phyloP scores from a whole-genome alignment of 2,329 filamentous ascomycete genomes.

The Ophiostoma australiae region DNA sequence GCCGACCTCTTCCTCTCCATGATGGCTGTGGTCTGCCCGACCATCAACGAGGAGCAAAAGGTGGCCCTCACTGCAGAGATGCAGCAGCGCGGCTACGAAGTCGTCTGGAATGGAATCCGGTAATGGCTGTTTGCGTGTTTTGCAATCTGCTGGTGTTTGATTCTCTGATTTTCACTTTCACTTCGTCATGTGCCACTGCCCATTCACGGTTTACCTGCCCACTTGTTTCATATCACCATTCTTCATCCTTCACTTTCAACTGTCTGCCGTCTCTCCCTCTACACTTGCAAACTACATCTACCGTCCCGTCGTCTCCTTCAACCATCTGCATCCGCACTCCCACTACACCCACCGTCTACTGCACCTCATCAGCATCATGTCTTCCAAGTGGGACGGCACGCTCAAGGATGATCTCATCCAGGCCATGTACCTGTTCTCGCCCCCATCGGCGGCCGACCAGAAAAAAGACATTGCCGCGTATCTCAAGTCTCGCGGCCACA shows the following conservation, averaged over 20 bases:
- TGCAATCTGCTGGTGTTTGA: neutral
- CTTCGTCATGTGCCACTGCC: neutral
- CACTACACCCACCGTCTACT: neutral
- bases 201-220: neutral
- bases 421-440: conserved; percentile 24
- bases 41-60: conserved; percentile 30
- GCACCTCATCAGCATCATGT: neutral
- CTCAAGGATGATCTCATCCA: conserved; percentile 26
- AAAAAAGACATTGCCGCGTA: conserved; percentile 25
- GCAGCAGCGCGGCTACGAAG: conserved; percentile 29
- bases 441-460: conserved; percentile 24
- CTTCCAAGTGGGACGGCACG: conserved; percentile 25
- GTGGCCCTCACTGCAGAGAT: conserved; percentile 29
- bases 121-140: conserved; percentile 27
- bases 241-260: neutral
- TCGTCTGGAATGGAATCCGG: conserved; percentile 38
- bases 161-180: neutral
- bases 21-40: conserved; percentile 26
- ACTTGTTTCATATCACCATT: neutral
- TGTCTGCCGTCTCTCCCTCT: no score
- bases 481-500: conserved; percentile 27
- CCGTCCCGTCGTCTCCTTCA: neutral
- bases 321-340: neutral
- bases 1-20: conserved; percentile 32
- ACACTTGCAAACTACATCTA: neutral